These are phyloP conservation scores for Pyricularia grisea DNA, from an alignment of 2,329 filamentous ascomycete species.

Conservation along the genomic window DNA sequence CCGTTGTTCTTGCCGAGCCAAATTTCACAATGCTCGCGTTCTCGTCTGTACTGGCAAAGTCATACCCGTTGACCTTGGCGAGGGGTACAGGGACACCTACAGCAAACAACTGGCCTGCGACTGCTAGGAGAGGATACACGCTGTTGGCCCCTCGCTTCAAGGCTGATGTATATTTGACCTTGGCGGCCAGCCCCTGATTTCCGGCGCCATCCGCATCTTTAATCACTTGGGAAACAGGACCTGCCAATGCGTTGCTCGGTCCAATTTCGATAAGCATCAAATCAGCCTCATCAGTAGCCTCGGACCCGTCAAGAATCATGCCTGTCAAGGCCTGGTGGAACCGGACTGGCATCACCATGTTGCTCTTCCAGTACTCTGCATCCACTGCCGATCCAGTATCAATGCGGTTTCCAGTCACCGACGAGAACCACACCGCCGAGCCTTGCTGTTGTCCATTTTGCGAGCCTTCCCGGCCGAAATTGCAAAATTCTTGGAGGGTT, in stretches of 20 bases:
- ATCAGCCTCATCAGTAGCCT: neutral
- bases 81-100: neutral
- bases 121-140: neutral
- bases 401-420: conserved; percentile 10
- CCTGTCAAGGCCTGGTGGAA: conserved; percentile 10
- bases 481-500: neutral
- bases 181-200: neutral
- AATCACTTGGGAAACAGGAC: conserved; percentile 12
- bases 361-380: conserved; percentile 19
- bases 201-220: neutral
- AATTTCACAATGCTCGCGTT: neutral
- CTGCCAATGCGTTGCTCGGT: conserved; percentile 11
- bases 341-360: conserved; percentile 18
- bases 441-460: neutral
- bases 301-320: neutral
- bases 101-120: neutral
- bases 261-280: conserved; percentile 12
- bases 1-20: neutral
- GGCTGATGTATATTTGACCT: conserved; percentile 24
- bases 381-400: conserved; percentile 6
- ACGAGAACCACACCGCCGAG: conserved; percentile 8
- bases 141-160: conserved; percentile 15
- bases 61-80: neutral
- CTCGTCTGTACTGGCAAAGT: neutral
- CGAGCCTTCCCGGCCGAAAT: neutral